Evolutionary conservation across 306 rosid genomes (phyloP), one percentile per base, ranked within the genome.

Genomic region (Hippophae gyantsensis): DNA sequence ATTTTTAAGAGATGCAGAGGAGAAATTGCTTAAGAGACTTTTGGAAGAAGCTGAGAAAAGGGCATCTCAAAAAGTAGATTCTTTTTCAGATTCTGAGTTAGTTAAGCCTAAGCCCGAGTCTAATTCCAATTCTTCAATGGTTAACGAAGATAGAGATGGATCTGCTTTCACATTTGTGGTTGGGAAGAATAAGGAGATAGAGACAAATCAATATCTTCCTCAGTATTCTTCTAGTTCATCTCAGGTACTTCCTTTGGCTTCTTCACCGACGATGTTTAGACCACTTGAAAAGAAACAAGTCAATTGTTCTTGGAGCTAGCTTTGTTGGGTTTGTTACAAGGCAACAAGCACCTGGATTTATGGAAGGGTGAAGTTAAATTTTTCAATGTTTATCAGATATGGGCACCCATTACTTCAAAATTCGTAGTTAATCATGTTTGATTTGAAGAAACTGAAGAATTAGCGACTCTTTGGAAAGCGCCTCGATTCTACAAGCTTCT

Each of bases 1-100:
- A 81, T 90, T 90, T 55, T 41, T 86, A 48, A 82, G 94, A 58
- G 95, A 86, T 52, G 95, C 97, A n/a, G 97, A 90, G 72, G 97
- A 90, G 65, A 86, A 86, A 56, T 56, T 84, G 65, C 74, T 77
- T 10, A 78, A 76, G 50, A 82, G 82, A 69, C 68, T 85, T 52
- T 52, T 69, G 79, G 95, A 87, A 72, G 94, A 87, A 73, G 84
- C 81, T 43, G 62, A 54, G 75, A 80, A 70, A 72, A 84, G 64
- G 44, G 71, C 76, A 11, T 14, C 53, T 10, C 71, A 32, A 56
- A 78, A 73, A 58, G 58, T 43, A 47, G 78, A 11, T 26, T 32
- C 66, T 72, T 71, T 41, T 54, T 61, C 43, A 18, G 75, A 58
- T 40, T 68, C 47, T 65, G 73, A 40, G 57, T 56, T 32, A 4